Evolutionary conservation across 2,329 filamentous ascomycete species (phyloP).

Genomic region (Beauveria medogensis): DNA sequence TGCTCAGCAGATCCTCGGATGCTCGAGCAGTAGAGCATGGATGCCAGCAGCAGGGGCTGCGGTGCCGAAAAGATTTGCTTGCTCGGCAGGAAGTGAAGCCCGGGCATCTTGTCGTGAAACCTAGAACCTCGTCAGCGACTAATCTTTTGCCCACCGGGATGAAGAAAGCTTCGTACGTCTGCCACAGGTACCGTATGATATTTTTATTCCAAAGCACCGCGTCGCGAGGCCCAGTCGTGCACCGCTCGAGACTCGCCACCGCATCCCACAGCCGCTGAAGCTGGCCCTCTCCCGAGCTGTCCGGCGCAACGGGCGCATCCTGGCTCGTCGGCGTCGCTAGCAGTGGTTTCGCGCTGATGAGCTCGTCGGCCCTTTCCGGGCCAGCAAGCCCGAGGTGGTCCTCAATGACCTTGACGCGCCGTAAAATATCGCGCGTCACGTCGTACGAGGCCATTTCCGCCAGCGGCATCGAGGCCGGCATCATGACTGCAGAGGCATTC

Average conservation of each 20-base stretch:
- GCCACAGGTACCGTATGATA: slow-evolving; percentile 27
- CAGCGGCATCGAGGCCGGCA: not conserved
- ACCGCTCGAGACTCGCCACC: slow-evolving; percentile 21
- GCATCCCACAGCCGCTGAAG: slow-evolving; percentile 23
- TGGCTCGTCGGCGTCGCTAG: slow-evolving; percentile 12
- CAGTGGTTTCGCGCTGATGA: not conserved
- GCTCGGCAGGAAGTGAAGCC: slow-evolving; percentile 35
- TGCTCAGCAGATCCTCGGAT: slow-evolving; percentile 25
- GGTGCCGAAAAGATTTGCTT: slow-evolving; percentile 35
- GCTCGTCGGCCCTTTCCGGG: not conserved
- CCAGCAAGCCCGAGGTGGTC: slow-evolving; percentile 18
- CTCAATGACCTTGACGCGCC: slow-evolving; percentile 19
- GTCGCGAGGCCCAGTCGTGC: slow-evolving; percentile 18
- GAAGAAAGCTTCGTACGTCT: slow-evolving; percentile 13
- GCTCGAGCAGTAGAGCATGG: slow-evolving; percentile 35
- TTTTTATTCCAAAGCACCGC: slow-evolving; percentile 24
- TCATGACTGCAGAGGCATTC: slow-evolving; percentile 23
- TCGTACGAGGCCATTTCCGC: slow-evolving; percentile 4
- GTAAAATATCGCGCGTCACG: slow-evolving; percentile 11
- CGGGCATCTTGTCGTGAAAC: slow-evolving; percentile 36
- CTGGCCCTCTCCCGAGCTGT: not conserved
- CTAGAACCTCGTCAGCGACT: slow-evolving; percentile 19
- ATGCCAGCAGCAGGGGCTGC: slow-evolving; percentile 32
- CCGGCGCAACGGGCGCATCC: slow-evolving; percentile 13
- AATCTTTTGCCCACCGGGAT: not conserved